Evolutionary conservation across 106 monocot genomes (phyloP).

Genomic region (Allium fistulosum): DNA sequence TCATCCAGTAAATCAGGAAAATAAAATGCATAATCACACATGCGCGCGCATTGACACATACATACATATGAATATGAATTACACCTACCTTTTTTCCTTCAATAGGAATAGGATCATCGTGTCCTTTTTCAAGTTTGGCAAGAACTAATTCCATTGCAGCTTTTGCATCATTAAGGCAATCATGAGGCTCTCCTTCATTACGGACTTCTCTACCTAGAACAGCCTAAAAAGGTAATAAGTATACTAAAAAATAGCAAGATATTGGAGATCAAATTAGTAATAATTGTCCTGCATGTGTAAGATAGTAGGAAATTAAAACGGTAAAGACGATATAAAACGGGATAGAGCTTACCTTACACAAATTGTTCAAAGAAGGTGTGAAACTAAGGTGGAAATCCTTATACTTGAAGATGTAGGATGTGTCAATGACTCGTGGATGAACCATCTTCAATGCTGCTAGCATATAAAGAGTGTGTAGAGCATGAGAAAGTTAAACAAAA

Average conservation of each 20-base stretch:
- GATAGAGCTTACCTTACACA: conserved; percentile 54
- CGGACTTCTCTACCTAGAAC: conserved; percentile 55
- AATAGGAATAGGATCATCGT: conserved; percentile 50
- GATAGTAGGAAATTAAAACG: too few species aligned
- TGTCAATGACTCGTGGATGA: conserved; percentile 64
- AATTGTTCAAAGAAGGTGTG: conserved; percentile 61
- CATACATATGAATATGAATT: too few species aligned
- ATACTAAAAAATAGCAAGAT: not conserved
- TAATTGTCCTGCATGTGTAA: too few species aligned
- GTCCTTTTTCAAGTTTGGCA: conserved; percentile 57
- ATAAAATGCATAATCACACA: too few species aligned
- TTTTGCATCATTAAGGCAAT: conserved; percentile 67
- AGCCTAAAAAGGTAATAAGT: conserved; percentile 17
- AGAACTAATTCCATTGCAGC: conserved; percentile 82
- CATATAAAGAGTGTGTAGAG: conserved; percentile 7
- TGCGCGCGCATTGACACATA: too few species aligned
- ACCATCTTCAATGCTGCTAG: conserved; percentile 56
- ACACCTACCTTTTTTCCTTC: conserved; percentile 5
- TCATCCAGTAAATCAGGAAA: too few species aligned
- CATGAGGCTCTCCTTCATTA: conserved; percentile 60
- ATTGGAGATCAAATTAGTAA: not conserved
- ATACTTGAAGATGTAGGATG: conserved; percentile 53
- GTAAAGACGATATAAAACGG: too few species aligned
- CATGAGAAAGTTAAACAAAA: not conserved
- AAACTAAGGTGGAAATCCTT: conserved; percentile 24